Conservation (phyloP, 2,329 filamentous ascomycete genomes). For the Cladophialophora chaetospira region DNA sequence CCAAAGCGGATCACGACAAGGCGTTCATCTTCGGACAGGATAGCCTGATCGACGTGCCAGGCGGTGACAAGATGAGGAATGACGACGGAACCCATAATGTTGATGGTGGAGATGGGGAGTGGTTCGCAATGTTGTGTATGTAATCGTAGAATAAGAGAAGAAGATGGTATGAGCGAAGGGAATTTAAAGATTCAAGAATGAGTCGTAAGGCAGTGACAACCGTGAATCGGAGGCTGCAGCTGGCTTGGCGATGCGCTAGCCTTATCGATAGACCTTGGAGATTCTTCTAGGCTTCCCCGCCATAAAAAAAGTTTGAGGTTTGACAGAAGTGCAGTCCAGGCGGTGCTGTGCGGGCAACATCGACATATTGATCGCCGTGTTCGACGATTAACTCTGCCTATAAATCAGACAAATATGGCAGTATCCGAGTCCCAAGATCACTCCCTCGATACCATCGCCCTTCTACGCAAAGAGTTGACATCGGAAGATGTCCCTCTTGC, state of each 20-base stretch:
- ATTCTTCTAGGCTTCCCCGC: no score
- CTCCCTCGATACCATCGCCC: conserved; percentile 40
- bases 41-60: conserved; percentile 98
- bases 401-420: no score
- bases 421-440: conserved; percentile 16
- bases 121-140: neutral
- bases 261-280: conserved; percentile 8
- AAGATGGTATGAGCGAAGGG: neutral
- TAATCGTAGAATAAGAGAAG: neutral
- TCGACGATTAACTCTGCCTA: no score
- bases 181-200: conserved; percentile 12
- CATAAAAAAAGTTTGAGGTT: conserved; percentile 12
- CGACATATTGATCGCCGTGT: no score
- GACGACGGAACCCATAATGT: conserved; percentile 32
- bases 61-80: conserved; percentile 87
- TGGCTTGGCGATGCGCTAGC: conserved; percentile 4
- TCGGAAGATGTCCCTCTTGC: conserved; percentile 81
- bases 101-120: neutral
- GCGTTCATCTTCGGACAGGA: conserved; percentile 85
- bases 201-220: neutral
- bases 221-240: neutral
- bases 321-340: no score
- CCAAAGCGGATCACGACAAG: conserved; percentile 94
- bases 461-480: conserved; percentile 69
- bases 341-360: no score